A percentile compares a stretch with the other conserved stretches of the same genome.
Evolutionary conservation across 768 basidiomycete species (phyloP).

Genomic region (Gymnopilus dilepis): DNA sequence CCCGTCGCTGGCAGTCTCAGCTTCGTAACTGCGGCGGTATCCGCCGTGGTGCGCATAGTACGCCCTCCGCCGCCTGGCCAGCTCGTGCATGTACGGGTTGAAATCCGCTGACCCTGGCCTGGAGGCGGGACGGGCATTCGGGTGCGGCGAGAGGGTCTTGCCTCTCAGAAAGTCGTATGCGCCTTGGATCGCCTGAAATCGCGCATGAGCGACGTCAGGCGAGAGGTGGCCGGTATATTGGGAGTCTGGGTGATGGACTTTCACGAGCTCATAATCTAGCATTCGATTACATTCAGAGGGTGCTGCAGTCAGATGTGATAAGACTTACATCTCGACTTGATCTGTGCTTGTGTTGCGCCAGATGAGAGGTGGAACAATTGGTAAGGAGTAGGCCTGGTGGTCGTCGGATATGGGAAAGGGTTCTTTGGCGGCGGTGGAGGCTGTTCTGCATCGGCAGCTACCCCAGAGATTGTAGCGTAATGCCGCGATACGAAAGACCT

Average conservation of each 20-base stretch:
- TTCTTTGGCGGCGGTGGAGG: constrained; percentile 13
- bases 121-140: constrained; percentile 29
- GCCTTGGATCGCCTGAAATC: constrained; percentile 67
- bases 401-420: constrained; percentile 53
- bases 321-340: constrained; percentile 70
- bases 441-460: not conserved
- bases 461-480: not conserved
- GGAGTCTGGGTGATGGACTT: constrained; percentile 75
- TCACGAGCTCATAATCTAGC: constrained; percentile 76
- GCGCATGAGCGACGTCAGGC: constrained; percentile 53
- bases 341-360: constrained; percentile 59
- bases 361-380: constrained; percentile 74
- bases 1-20: constrained; percentile 12
- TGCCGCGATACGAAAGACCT: not conserved
- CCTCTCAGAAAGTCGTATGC: constrained; percentile 67
- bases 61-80: constrained; percentile 52
- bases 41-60: constrained; percentile 39
- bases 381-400: constrained; percentile 63
- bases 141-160: constrained; percentile 30
- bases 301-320: not conserved
- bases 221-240: constrained; percentile 45
- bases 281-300: not conserved
- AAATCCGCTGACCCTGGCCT: constrained; percentile 26
- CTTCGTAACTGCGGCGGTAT: not conserved
- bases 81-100: constrained; percentile 56